Base-by-base conservation (phyloP, 805 yeast species). In the Ogataea chonburiensis region DNA sequence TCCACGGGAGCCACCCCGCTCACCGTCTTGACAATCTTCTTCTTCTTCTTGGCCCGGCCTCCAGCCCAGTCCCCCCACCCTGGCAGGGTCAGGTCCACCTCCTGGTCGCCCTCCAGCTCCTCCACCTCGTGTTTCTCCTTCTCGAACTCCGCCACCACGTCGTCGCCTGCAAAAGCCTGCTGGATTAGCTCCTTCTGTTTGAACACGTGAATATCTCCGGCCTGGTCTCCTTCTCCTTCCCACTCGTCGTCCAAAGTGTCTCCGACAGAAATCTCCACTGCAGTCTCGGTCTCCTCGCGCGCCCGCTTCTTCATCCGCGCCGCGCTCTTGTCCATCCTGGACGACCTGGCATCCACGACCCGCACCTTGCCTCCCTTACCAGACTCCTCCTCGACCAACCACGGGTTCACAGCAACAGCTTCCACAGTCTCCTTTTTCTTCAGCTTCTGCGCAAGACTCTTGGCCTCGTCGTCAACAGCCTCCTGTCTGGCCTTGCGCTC, bases 11-110 rank as follows among this genome's bases (percentile, higher is more conserved):
- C 81, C 32, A 88, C 79, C 31, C 98, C 98, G 52, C 81, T 77
- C 17, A 86, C 67, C 47, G 77, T 85, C 50, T 83, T 77, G 22
- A 81, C 70, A 38, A 83, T 70, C 57, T 79, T 82, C 55, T 73
- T 71, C 42, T 58, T 66, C 57, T 67, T 66, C 45, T 57, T 62
- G 8, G 64, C 56, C 14, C 72, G 71, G 7, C 74, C 77, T 24
- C 96, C 96, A 8, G 91, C 84, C 98, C 98, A 93, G 28, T 83
- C 85, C 31, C 98, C 98, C 97, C 98, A 93, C 1, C 98, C 98
- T 3, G 97, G 98, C 34, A 89, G 63, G 0, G 95, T 82, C 31
- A 83, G 64, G 56, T 89, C 96, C 40, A 83, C 81, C 52, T 81
- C 88, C 55, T 86, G 73, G 61, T 91, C 97, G 40, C 79, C 97